Evolutionary conservation across 2,329 filamentous ascomycete genomes (phyloP).

Genomic region (Cladosporium sp.): DNA sequence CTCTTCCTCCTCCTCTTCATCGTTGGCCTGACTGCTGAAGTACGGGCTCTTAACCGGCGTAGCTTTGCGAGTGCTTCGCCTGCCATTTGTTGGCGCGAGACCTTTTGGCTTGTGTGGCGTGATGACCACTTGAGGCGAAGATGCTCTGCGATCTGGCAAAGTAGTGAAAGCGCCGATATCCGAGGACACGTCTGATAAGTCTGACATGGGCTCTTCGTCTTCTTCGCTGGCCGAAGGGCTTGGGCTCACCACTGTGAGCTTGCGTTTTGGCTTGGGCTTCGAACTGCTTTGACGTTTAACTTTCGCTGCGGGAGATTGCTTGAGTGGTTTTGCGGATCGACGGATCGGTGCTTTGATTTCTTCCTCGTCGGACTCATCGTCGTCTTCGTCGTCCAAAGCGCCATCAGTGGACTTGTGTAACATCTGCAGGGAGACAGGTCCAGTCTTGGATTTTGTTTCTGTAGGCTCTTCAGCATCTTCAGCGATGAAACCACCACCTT

Average conservation of each 20-base stretch:
- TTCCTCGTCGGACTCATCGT: conserved; percentile 22
- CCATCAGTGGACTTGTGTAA: conserved; percentile 33
- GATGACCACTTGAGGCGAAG: conserved; percentile 33
- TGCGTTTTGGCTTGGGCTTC: conserved; percentile 1
- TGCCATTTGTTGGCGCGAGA: neutral
- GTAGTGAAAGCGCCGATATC: conserved; percentile 11
- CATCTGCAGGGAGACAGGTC: conserved; percentile 32
- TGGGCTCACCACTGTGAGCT: neutral
- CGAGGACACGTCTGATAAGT: conserved; percentile 16
- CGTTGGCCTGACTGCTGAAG: conserved; percentile 26
- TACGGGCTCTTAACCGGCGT: conserved; percentile 37
- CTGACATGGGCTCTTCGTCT: conserved; percentile 17
- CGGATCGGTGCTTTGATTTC: neutral
- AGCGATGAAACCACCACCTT: conserved; percentile 41
- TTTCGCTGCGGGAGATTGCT: conserved; percentile 21
- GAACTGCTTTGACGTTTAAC: conserved; percentile 7
- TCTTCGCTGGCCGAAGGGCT: conserved; percentile 15
- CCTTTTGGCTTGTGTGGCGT: conserved; percentile 25
- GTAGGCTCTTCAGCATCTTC: conserved; percentile 40
- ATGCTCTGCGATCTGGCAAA: conserved; percentile 10
- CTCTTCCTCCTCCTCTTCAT: conserved; percentile 25
- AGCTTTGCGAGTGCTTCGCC: conserved; percentile 27
- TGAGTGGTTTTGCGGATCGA: neutral
- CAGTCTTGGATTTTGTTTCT: conserved; percentile 25
- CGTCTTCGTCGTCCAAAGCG: conserved; percentile 29